Percentiles rank a stretch among this genome's conserved stretches.
These are phyloP conservation scores for Suillus spraguei DNA, from an alignment of 768 basidiomycete genomes.

Conservation along the genomic window DNA sequence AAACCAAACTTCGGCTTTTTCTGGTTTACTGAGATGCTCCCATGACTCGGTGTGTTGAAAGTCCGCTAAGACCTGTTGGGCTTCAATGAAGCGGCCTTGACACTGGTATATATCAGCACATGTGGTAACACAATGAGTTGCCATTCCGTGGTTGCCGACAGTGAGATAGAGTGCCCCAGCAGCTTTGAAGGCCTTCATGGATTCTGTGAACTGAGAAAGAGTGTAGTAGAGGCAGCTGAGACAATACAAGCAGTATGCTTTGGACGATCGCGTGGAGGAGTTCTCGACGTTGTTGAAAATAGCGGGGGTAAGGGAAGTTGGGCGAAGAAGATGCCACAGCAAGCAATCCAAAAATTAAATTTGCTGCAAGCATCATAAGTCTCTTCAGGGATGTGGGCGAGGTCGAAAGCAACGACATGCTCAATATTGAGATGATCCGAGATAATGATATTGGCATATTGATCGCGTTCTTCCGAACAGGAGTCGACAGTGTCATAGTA, in stretches of 20 bases:
- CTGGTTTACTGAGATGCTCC: background rate
- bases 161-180: background rate
- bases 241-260: background rate
- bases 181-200: background rate
- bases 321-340: background rate
- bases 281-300: background rate
- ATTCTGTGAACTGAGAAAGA: background rate
- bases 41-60: background rate
- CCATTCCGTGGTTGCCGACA: background rate
- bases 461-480: too few species aligned
- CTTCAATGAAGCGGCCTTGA: background rate
- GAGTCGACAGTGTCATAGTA: background rate
- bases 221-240: background rate
- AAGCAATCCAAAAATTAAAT: background rate
- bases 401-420: background rate
- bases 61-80: background rate
- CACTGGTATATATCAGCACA: background rate
- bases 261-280: background rate
- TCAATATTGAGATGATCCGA: constrained; percentile 1
- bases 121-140: background rate
- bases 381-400: background rate
- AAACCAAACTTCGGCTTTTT: background rate
- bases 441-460: background rate
- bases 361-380: background rate
- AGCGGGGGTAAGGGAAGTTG: background rate